These are phyloP conservation scores for Hemileccinum impolitum DNA, from an alignment of 768 basidiomycete genomes.

Conservation along the genomic window DNA sequence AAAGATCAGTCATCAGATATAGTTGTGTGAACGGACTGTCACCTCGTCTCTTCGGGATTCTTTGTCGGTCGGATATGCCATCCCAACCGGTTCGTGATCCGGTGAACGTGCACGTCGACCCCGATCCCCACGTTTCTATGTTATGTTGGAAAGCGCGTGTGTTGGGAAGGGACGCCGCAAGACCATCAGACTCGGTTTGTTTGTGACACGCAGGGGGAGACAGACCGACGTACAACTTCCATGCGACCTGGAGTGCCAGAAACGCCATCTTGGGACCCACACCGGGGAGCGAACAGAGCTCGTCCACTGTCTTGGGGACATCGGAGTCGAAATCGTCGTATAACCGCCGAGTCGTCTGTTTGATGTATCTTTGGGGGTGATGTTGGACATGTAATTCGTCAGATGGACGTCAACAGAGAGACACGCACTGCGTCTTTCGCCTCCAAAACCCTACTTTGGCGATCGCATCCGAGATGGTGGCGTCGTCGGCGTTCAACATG, in stretches of 20 bases:
- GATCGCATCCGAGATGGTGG: slow-evolving; percentile 70
- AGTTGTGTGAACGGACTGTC: too few relatives aligned
- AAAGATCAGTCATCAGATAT: too few relatives aligned
- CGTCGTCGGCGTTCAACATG: slow-evolving; percentile 59
- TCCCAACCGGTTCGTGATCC: slow-evolving; percentile 88
- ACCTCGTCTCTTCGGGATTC: slow-evolving; percentile 87
- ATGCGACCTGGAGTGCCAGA: slow-evolving; percentile 76
- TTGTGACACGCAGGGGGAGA: too few relatives aligned
- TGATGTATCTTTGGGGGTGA: slow-evolving; percentile 54
- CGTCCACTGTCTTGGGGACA: slow-evolving; percentile 85
- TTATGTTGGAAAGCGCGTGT: too few relatives aligned
- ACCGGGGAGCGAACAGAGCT: slow-evolving; percentile 81
- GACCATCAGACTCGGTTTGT: too few relatives aligned
- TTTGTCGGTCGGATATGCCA: slow-evolving; percentile 90
- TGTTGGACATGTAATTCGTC: too few relatives aligned
- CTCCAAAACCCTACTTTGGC: slow-evolving; percentile 93
- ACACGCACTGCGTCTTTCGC: slow-evolving; percentile 77
- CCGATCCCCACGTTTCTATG: slow-evolving; percentile 84
- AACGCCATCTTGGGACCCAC: slow-evolving; percentile 99
- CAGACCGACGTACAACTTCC: slow-evolving; percentile 59
- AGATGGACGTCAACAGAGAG: too few relatives aligned
- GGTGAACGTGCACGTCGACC: slow-evolving; percentile 93
- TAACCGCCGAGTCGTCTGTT: slow-evolving; percentile 66
- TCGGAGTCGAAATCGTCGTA: slow-evolving; percentile 75
- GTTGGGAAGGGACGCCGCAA: not conserved